phyloP scores from a whole-genome alignment of 208 protist genomes.

The Novymonas esmeraldas region DNA sequence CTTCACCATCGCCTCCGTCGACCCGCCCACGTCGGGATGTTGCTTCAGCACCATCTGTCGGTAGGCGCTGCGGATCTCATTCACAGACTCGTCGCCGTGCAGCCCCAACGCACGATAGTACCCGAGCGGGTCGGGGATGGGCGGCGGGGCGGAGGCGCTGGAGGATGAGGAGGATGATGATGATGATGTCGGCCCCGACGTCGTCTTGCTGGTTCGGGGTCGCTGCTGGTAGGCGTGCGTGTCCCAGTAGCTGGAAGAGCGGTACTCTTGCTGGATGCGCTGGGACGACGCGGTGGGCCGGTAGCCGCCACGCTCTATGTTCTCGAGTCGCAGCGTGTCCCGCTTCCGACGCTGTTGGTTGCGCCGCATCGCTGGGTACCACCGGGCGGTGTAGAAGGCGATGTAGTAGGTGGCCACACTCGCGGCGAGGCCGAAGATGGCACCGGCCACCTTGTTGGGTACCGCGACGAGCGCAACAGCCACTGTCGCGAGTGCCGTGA shows the following conservation, averaged over 20 bases:
- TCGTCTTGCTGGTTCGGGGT: background rate
- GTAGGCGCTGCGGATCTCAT: constrained; percentile 90
- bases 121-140: constrained; percentile 51
- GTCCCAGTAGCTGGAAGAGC: constrained; percentile 83
- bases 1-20: constrained; percentile 64
- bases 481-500: constrained; percentile 35
- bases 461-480: constrained; percentile 44
- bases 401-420: constrained; percentile 64
- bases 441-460: constrained; percentile 68
- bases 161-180: constrained; percentile 16
- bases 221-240: constrained; percentile 66
- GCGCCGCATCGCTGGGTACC: constrained; percentile 53
- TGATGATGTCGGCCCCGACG: background rate
- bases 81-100: constrained; percentile 74
- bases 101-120: constrained; percentile 81
- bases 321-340: constrained; percentile 38
- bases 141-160: background rate
- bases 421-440: constrained; percentile 50
- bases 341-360: constrained; percentile 53
- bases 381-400: constrained; percentile 68
- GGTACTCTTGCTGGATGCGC: constrained; percentile 75
- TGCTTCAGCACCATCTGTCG: constrained; percentile 70
- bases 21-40: constrained; percentile 89
- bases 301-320: constrained; percentile 57
- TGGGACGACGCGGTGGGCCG: constrained; percentile 51